phyloP scores from a whole-genome alignment of 2,329 filamentous ascomycete genomes.

The Talaromyces verruculosus region DNA sequence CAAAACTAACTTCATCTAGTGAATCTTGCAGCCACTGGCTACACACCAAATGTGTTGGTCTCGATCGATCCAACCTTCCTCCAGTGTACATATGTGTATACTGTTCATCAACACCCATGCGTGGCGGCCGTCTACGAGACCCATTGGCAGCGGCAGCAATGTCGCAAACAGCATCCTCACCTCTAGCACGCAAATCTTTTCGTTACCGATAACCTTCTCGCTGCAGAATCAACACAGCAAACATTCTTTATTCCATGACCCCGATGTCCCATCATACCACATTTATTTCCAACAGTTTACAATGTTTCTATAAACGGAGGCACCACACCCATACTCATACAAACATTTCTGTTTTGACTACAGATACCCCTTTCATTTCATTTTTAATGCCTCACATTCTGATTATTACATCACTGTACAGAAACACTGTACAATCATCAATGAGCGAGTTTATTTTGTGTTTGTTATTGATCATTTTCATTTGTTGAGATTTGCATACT shows the following conservation, averaged over 20 bases:
- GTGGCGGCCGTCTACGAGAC: slow-evolving; percentile 38
- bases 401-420: slow-evolving; percentile 1
- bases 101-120: slow-evolving; percentile 48
- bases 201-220: slow-evolving; percentile 34
- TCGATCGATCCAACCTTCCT: slow-evolving; percentile 50
- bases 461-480: background rate
- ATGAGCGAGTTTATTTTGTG: slow-evolving; percentile 3
- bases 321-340: background rate
- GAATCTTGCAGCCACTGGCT: slow-evolving; percentile 64
- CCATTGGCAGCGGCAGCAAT: slow-evolving; percentile 30
- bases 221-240: background rate
- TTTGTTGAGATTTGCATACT: slow-evolving; percentile 1
- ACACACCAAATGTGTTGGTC: slow-evolving; percentile 59
- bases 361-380: slow-evolving; percentile 19
- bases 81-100: slow-evolving; percentile 54
- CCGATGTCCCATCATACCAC: background rate
- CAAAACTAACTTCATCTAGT: slow-evolving; percentile 34
- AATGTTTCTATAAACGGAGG: background rate
- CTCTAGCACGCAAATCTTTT: slow-evolving; percentile 45
- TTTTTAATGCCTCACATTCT: background rate
- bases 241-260: background rate
- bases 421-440: slow-evolving; percentile 6
- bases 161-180: slow-evolving; percentile 39
- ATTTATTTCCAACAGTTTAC: background rate
- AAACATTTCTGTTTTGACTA: slow-evolving; percentile 17